Base-by-base conservation (phyloP, 441 rosid genomes). In the Gossypium lobatum region DNA sequence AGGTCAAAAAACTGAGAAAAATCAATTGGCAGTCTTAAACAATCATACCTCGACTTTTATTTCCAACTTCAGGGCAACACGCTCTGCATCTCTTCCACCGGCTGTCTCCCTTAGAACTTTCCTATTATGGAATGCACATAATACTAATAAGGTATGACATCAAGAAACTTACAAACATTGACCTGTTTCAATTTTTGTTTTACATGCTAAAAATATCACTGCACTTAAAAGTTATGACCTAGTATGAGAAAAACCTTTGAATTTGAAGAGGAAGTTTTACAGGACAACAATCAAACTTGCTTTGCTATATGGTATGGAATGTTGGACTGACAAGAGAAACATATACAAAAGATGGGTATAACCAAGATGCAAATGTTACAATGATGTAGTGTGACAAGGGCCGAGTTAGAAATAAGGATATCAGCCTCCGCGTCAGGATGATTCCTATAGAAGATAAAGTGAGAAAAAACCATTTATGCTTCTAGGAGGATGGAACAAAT, bases 31-130 rank as follows among this genome's bases (percentile, higher is more conserved):
- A 2, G 31, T 31, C 25, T 63, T n/a, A 62, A 63, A 16, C 70
- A 45, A 65, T 13, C 7, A 65, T 82, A 93, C 99, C 98, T 95
- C 91, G 50, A 93, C 98, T 87, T 80, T 83, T 20, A 95, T 87
- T 86, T 95, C 95, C 77, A 95, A 76, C 85, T 91, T 93, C 75
- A 95, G 85, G 83, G 81, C 84, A 52, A 93, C 80, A 7, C 98
- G 90, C 73, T 93, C 96, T 0, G 96, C 91, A 74, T 91, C 98
- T 83, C 98, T 89, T 77, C 89, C 93, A 23, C 95, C 89, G 17
- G 91, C 80, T 42, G 98, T 55, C 83, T 93, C 90, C 81, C 95
- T 85, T 61, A 89, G 73, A 76, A 95, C 95, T 83, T 95, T 95
- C 92, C 99, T 95, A 73, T 76, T 57, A 65, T 3, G 9, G 65